A percentile compares a stretch with the other conserved stretches of the same genome.
Evolutionary conservation across 495 filamentous ascomycete species (phyloP).

Genomic region (Hamigera avellanea): DNA sequence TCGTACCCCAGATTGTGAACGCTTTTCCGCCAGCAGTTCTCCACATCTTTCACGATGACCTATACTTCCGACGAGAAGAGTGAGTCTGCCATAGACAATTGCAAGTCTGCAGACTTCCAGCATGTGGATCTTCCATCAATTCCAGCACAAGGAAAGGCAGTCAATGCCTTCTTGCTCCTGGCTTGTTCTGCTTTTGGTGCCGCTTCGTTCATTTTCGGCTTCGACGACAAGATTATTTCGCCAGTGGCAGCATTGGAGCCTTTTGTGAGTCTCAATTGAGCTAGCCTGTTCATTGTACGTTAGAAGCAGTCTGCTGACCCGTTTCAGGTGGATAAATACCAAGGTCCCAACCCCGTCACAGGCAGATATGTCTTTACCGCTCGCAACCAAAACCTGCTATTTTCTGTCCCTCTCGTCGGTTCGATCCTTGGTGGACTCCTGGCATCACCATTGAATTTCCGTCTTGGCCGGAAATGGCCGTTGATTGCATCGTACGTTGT

Average conservation of each 20-base stretch:
- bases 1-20: no score
- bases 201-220: constrained; percentile 28
- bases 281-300: no score
- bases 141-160: constrained; percentile 5
- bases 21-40: no score
- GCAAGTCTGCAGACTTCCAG: constrained; percentile 8
- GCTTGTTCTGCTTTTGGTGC: constrained; percentile 22
- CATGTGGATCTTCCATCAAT: constrained; percentile 10
- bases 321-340: constrained; percentile 7
- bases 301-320: no score
- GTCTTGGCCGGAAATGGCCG: constrained; percentile 2
- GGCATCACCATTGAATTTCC: constrained; percentile 22
- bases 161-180: constrained; percentile 19
- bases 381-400: constrained; percentile 25
- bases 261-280: constrained; percentile 18
- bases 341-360: constrained; percentile 18
- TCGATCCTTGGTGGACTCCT: constrained; percentile 22
- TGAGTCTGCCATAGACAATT: neutral
- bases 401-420: constrained; percentile 24
- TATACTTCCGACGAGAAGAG: no score
- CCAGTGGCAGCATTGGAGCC: constrained; percentile 21
- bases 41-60: no score
- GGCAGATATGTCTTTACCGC: constrained; percentile 18
- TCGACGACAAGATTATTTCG: constrained; percentile 31
- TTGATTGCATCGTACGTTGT: constrained; percentile 20